Conservation (phyloP, 495 filamentous ascomycete genomes). For the Niebla homalea region DNA sequence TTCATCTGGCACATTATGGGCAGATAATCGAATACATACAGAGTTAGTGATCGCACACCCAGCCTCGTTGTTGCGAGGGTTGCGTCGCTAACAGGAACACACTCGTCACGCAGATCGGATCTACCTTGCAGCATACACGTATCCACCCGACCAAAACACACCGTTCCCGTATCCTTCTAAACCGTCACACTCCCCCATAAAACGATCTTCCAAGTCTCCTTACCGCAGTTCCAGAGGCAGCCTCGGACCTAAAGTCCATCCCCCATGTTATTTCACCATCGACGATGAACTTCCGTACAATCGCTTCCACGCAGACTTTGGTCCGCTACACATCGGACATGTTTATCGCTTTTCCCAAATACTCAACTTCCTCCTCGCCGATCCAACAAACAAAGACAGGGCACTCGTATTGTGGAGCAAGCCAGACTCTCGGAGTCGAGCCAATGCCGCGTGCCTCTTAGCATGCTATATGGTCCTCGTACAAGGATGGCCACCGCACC, state of each 20-base stretch:
- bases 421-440: conserved; percentile 81
- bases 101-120: conserved; percentile 55
- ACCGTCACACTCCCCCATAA: conserved; percentile 52
- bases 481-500: conserved; percentile 93
- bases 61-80: not conserved
- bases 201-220: conserved; percentile 56
- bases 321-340: conserved; percentile 92
- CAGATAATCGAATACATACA: conserved; percentile 70
- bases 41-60: conserved; percentile 31
- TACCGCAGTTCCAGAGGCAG: conserved; percentile 34
- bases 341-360: conserved; percentile 89
- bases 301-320: conserved; percentile 96
- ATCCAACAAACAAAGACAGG: conserved; percentile 67
- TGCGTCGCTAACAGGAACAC: conserved; percentile 15
- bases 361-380: conserved; percentile 87
- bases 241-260: conserved; percentile 33
- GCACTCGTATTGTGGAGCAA: conserved; percentile 91
- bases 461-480: conserved; percentile 99
- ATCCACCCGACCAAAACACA: conserved; percentile 63
- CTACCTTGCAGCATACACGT: conserved; percentile 85
- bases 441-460: conserved; percentile 91
- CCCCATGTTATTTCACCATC: conserved; percentile 89
- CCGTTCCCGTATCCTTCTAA: conserved; percentile 71
- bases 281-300: conserved; percentile 92
- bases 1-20: conserved; percentile 38